phyloP scores from a whole-genome alignment of 2,329 filamentous ascomycete genomes.

The Ophiostoma montium region DNA sequence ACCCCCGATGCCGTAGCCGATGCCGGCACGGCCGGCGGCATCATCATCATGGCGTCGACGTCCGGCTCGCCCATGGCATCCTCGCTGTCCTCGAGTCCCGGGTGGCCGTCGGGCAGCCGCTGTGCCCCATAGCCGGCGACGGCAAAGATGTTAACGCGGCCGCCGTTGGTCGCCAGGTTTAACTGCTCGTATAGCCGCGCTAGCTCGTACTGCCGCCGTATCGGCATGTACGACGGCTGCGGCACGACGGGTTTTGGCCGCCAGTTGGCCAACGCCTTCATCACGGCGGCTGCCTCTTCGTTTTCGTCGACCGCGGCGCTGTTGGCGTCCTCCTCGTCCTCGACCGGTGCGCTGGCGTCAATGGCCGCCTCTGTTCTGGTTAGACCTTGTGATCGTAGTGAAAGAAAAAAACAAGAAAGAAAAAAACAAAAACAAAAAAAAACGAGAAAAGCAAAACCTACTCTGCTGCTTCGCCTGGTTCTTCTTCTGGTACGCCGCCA shows the following conservation, averaged over 20 bases:
- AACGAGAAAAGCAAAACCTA: background rate
- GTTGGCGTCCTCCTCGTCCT: slow-evolving; percentile 71
- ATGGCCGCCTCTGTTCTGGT: slow-evolving; percentile 54
- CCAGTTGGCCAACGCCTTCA: slow-evolving; percentile 64
- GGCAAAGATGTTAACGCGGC: slow-evolving; percentile 50
- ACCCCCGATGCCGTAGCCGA: background rate
- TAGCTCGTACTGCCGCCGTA: slow-evolving; percentile 49
- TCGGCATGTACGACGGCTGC: slow-evolving; percentile 46
- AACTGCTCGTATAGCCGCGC: slow-evolving; percentile 51
- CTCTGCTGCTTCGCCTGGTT: slow-evolving; percentile 90
- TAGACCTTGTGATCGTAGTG: background rate
- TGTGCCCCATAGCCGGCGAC: slow-evolving; percentile 43
- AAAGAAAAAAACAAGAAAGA: background rate
- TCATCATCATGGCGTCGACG: slow-evolving; percentile 21
- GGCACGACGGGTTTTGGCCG: slow-evolving; percentile 65
- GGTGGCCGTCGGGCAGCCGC: slow-evolving; percentile 35
- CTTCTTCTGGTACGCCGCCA: slow-evolving; percentile 87
- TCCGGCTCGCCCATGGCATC: slow-evolving; percentile 47
- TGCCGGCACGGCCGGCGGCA: slow-evolving; percentile 10
- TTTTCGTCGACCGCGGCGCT: slow-evolving; percentile 80
- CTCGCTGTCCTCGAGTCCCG: slow-evolving; percentile 31
- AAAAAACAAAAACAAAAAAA: background rate
- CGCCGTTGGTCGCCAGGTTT: slow-evolving; percentile 51
- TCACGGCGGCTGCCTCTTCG: slow-evolving; percentile 81
- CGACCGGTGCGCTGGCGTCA: slow-evolving; percentile 80